A percentile compares a stretch with the other conserved stretches of the same genome.
phyloP scores from a whole-genome alignment of 768 basidiomycete genomes.

The Kwoniella dejecticola region DNA sequence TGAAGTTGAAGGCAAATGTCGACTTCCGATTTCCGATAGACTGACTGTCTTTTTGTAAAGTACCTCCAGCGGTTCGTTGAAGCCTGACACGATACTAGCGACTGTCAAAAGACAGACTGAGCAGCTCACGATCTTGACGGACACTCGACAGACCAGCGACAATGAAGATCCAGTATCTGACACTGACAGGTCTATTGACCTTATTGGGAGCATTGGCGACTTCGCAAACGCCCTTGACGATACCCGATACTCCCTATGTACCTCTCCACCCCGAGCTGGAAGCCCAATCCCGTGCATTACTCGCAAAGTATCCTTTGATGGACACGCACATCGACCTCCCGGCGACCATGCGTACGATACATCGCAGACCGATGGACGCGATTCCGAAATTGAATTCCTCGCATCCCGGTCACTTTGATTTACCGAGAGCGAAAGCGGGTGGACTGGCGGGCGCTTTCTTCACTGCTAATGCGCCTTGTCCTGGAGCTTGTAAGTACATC shows the following conservation, averaged over 20 bases:
- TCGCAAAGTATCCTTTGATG: slow-evolving; percentile 17
- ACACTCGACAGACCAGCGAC: no score
- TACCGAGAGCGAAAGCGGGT: slow-evolving; percentile 13
- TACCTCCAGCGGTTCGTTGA: no score
- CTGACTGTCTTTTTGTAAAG: no score
- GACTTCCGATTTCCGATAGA: no score
- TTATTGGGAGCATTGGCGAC: neutral
- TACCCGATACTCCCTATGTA: neutral
- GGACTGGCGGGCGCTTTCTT: slow-evolving; percentile 12
- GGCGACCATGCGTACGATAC: slow-evolving; percentile 5
- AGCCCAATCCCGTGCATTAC: slow-evolving; percentile 6
- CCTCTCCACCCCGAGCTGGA: slow-evolving; percentile 9
- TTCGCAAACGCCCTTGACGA: neutral
- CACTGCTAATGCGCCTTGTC: slow-evolving; percentile 17
- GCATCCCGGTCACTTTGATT: slow-evolving; percentile 20
- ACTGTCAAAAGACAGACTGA: no score
- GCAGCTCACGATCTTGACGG: no score
- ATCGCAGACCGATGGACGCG: slow-evolving; percentile 15
- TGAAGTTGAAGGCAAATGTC: no score
- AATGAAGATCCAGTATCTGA: no score
- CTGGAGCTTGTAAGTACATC: slow-evolving; percentile 2
- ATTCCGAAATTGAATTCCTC: slow-evolving; percentile 4
- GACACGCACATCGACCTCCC: slow-evolving; percentile 22
- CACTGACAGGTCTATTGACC: neutral
- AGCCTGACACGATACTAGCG: no score